Percentiles rank a stretch among this genome's conserved stretches.
Conservation (phyloP, 2,329 filamentous ascomycete genomes). For the Decorospora gaudefroyi region DNA sequence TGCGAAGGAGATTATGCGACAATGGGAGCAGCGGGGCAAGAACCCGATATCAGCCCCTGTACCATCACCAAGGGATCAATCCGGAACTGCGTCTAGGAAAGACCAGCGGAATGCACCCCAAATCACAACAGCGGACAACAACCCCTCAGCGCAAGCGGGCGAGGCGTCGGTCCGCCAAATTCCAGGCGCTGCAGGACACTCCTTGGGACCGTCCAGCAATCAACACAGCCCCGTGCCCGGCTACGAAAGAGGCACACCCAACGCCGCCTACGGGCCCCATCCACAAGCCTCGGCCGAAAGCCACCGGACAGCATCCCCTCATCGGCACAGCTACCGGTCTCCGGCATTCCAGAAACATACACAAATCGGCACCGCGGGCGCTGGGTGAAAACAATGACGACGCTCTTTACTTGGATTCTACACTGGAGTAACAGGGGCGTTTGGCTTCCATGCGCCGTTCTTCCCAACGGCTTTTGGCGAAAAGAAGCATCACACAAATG, state of each 20-base stretch:
- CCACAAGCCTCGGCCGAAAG: conserved; percentile 43
- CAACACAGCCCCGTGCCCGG: conserved; percentile 39
- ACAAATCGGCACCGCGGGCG: conserved; percentile 46
- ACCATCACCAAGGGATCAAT: conserved; percentile 42
- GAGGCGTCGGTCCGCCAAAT: conserved; percentile 84
- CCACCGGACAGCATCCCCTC: conserved; percentile 45
- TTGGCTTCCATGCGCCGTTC: conserved; percentile 19
- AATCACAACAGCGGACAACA: conserved; percentile 79
- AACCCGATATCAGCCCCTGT: conserved; percentile 60
- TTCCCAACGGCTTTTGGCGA: conserved; percentile 20
- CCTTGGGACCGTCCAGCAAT: conserved; percentile 20
- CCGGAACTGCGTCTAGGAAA: conserved; percentile 58
- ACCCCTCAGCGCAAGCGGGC: conserved; percentile 80
- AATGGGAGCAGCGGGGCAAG: conserved; percentile 82
- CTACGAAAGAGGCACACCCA: conserved; percentile 41
- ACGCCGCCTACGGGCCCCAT: conserved; percentile 41
- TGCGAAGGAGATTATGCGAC: conserved; percentile 94
- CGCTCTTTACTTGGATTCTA: conserved; percentile 11
- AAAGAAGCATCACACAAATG: conserved; percentile 13
- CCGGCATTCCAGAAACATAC: conserved; percentile 45
- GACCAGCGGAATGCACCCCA: conserved; percentile 57
- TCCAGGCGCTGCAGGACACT: conserved; percentile 34
- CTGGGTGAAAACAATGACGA: conserved; percentile 30
- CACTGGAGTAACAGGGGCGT: conserved; percentile 35
- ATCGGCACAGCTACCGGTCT: conserved; percentile 47